phyloP scores from a whole-genome alignment of 164 flowering plant genomes.

The Piper longum region DNA sequence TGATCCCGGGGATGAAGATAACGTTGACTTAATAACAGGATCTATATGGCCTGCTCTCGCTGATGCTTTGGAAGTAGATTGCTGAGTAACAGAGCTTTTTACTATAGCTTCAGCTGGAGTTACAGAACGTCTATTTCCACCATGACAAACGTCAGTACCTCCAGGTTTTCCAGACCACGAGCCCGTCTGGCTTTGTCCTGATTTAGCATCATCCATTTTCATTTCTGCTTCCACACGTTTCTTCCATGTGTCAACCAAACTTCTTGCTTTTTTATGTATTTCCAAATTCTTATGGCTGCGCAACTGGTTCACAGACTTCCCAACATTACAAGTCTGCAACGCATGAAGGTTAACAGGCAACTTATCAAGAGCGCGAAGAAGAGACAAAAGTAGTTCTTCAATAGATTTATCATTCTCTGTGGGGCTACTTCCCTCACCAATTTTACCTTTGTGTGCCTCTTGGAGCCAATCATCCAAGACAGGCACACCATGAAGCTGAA shows the following conservation, averaged over 20 bases:
- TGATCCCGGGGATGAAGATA: slow-evolving; percentile 34
- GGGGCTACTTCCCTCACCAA: slow-evolving; percentile 41
- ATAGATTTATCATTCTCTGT: slow-evolving; percentile 58
- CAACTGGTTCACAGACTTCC: slow-evolving; percentile 78
- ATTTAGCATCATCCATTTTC: slow-evolving; percentile 66
- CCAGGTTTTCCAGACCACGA: slow-evolving; percentile 50
- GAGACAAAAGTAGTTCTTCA: slow-evolving; percentile 73
- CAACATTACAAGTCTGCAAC: slow-evolving; percentile 65
- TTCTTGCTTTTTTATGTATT: slow-evolving; percentile 53
- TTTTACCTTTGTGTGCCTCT: slow-evolving; percentile 73
- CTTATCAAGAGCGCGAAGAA: slow-evolving; percentile 87
- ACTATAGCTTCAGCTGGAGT: slow-evolving; percentile 37
- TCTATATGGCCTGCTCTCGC: slow-evolving; percentile 38
- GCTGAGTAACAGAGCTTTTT: slow-evolving; percentile 39
- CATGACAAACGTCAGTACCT: slow-evolving; percentile 42
- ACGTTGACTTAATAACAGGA: slow-evolving; percentile 23
- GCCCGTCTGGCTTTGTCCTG: slow-evolving; percentile 45
- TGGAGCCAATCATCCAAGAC: slow-evolving; percentile 92
- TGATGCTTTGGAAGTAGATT: slow-evolving; percentile 38
- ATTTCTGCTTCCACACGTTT: slow-evolving; percentile 91
- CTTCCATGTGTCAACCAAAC: slow-evolving; percentile 97
- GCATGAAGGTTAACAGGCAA: slow-evolving; percentile 83
- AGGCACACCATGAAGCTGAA: slow-evolving; percentile 70
- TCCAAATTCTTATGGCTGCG: slow-evolving; percentile 45
- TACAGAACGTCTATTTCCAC: slow-evolving; percentile 36